Evolutionary conservation across 805 yeast species (phyloP), one percentile per base, ranked within the genome.

Genomic region (Zygotorulaspora chibaensis): DNA sequence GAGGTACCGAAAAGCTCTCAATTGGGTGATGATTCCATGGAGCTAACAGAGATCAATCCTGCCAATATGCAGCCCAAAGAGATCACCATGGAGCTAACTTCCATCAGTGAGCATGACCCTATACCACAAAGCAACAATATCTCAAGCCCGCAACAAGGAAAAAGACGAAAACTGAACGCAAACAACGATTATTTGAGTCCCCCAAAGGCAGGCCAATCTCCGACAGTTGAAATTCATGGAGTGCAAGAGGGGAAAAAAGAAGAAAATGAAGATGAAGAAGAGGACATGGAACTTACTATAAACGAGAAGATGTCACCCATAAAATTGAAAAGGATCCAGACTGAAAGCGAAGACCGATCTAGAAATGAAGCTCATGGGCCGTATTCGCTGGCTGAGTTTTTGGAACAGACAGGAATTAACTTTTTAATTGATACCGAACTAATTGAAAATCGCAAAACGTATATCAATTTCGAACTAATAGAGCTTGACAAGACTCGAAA

Each of bases 301-400:
- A 57, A 54, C 60, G 65, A 61, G 38, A 55, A 46, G 30, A 51
- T 62, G 53, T 62, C 66, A 7, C 66, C 66, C 7, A 55, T 59
- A 12, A 48, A 40, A 18, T 29, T 55, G 15, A 45, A 38, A 2
- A 47, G 47, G 9, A 20, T 43, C n/a, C 43, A 49, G 12, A 16
- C 43, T 5, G 31, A 40, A 16, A 17, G 20, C 6, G 41, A 13
- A 13, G 20, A 8, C 16, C 25, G 11, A n/a, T 15, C 30, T 13
- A 13, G 13, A 18, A 13, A 23, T 8, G 26, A 18, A 13, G 17
- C 18, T 11, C 18, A 16, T 8, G 20, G n/a, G 4, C 39, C 43
- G 4, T 51, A 48, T 40, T 50, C 60, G 1, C 33, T 61, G 20
- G 43, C 42, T 18, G 28, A 46, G 1, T 59, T 61, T 25, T 35